Evolutionary conservation across 371 early-diverging fungal genomes (phyloP).

Genomic region (Mortierella sp.): DNA sequence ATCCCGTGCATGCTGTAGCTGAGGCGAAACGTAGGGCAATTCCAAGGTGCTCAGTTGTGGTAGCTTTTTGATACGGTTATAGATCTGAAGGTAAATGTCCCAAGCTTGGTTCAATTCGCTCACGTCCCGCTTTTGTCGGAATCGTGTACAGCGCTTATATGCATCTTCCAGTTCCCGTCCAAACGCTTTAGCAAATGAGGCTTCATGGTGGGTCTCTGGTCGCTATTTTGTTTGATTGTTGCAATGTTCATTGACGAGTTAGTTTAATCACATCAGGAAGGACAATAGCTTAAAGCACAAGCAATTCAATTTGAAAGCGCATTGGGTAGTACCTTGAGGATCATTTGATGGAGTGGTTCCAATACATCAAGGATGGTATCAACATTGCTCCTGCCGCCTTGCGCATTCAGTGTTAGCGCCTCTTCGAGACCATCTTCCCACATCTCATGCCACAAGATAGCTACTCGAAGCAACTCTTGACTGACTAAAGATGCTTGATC

Average conservation of each 20-base stretch:
- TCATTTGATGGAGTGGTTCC: constrained; percentile 90
- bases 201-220: constrained; percentile 95
- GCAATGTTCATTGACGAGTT: neutral
- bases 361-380: constrained; percentile 93
- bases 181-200: constrained; percentile 94
- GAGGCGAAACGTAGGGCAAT: constrained; percentile 93
- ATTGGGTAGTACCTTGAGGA: constrained; percentile 65
- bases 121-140: constrained; percentile 77
- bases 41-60: constrained; percentile 88
- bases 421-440: constrained; percentile 97
- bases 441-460: constrained; percentile 98
- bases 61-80: constrained; percentile 84
- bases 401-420: constrained; percentile 83
- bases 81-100: constrained; percentile 93
- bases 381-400: constrained; percentile 87
- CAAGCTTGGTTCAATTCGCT: constrained; percentile 94
- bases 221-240: constrained; percentile 59
- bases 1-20: constrained; percentile 85
- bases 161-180: constrained; percentile 95
- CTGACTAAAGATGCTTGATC: constrained; percentile 96
- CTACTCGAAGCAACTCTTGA: constrained; percentile 96
- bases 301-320: too few relatives aligned
- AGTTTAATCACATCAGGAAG: neutral
- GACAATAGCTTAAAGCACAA: too few relatives aligned
- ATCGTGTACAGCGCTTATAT: constrained; percentile 88